Conservation (phyloP, 2,329 filamentous ascomycete genomes). For the Aspergillus viridinutans region DNA sequence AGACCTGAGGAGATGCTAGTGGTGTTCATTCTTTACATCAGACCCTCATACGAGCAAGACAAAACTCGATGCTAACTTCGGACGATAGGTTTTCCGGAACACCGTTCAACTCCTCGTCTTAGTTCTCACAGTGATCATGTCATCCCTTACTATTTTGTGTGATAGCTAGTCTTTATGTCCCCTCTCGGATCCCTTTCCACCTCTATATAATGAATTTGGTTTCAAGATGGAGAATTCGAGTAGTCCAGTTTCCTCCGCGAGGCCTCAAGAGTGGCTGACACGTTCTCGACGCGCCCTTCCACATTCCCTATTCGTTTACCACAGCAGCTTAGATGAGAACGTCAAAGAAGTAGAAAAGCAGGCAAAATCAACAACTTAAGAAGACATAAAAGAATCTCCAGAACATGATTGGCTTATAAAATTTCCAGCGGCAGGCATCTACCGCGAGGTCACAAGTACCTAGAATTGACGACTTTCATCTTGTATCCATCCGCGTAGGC, state of each 20-base stretch:
- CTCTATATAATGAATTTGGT: background rate
- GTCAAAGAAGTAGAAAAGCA: constrained; percentile 4
- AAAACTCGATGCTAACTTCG: background rate
- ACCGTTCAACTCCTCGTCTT: background rate
- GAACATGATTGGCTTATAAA: constrained; percentile 2
- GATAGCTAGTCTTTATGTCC: background rate
- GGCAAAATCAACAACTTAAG: constrained; percentile 1
- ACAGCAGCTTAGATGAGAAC: background rate
- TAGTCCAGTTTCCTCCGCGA: background rate
- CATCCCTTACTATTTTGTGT: background rate
- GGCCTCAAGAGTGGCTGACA: background rate
- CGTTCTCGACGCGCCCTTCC: background rate
- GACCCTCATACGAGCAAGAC: background rate
- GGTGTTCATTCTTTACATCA: background rate
- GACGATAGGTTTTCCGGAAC: background rate
- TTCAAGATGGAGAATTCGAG: background rate
- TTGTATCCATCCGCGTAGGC: background rate
- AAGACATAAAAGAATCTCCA: constrained; percentile 11
- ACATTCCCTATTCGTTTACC: background rate
- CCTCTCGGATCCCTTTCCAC: background rate
- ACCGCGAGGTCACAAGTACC: constrained; percentile 1
- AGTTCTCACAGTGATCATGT: background rate
- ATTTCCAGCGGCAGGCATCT: background rate
- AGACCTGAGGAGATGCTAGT: constrained; percentile 41
- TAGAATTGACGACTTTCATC: constrained; percentile 1